Base-by-base conservation (phyloP, 2,329 filamentous ascomycete genomes). In the Dothistroma pini region DNA sequence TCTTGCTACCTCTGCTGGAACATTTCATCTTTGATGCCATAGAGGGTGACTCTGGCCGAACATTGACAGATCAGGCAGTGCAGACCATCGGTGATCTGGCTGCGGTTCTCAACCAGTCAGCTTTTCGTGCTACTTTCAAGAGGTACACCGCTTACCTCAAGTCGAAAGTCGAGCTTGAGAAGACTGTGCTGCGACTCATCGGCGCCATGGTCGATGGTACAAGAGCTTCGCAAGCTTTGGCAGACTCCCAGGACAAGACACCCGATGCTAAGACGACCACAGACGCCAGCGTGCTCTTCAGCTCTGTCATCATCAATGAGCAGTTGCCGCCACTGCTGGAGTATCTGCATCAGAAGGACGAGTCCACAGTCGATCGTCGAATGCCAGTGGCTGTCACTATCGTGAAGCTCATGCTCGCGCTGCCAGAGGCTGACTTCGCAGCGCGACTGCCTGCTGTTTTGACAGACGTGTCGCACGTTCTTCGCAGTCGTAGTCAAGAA, bases 331-430 rank as follows among this genome's bases (percentile, higher is more conserved):
- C 89, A 19, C 78, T 99, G 34, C 83, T 88, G n/a, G 85, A 86
- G 51, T 95, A 96, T 72, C 84, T 97, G 31, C 93, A 97, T 69
- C 88, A 96, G 70, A 97, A 97, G 75, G 91, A 97, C 65, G 95
- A 99, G 74, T 88, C 91, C 0, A 93, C 92, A 54, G 93, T 99
- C 75, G 96, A 93, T 77, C 85, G 95, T 56, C 90, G 95, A 74
- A 89, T 97, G 35, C 93, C 93, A 0, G 89, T 96, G 5, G 93
- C 92, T 29, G 85, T 97, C 38, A 91, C 95, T 31, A 85, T 93
- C 49, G 89, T 96, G 63, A 96, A 96, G 75, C 82, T 97, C 16
- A 80, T 99, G 56, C 89, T 89, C 62, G 79, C 96, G 19, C 82
- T 99, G 25, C 89, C 95, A 0, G 79, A 85, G 53, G 81, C 87